Evolutionary conservation across 805 yeast genomes (phyloP).

Genomic region (Kluyveromyces dobzhanskii): DNA sequence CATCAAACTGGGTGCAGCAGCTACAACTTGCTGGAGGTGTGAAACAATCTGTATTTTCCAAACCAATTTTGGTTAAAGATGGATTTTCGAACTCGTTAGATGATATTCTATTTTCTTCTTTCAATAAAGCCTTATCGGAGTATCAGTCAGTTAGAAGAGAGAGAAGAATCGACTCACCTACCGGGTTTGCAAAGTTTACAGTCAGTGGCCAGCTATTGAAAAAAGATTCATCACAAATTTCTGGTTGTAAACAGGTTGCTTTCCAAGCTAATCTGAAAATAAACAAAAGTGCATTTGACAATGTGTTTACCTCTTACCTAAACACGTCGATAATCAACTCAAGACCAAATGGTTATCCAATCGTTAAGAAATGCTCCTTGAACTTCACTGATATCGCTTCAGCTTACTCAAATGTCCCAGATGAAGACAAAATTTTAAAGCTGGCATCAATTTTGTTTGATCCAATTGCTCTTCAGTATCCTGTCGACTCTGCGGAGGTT

Average conservation of each 20-base stretch:
- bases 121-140: slow-evolving; percentile 28
- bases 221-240: slow-evolving; percentile 7
- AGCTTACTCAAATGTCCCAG: slow-evolving; percentile 9
- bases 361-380: slow-evolving; percentile 29
- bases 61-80: neutral
- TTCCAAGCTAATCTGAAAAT: slow-evolving; percentile 3
- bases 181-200: slow-evolving; percentile 19
- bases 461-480: slow-evolving; percentile 19
- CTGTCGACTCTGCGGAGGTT: slow-evolving; percentile 16
- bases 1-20: slow-evolving; percentile 60
- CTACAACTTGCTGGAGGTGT: slow-evolving; percentile 39
- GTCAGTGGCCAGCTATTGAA: slow-evolving; percentile 13
- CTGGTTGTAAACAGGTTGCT: slow-evolving; percentile 1
- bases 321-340: slow-evolving; percentile 13
- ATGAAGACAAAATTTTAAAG: slow-evolving; percentile 37
- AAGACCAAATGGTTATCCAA: slow-evolving; percentile 33
- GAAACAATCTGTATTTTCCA: slow-evolving; percentile 25
- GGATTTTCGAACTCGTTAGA: slow-evolving; percentile 15
- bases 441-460: slow-evolving; percentile 60
- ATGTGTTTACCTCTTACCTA: slow-evolving; percentile 20
- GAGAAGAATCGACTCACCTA: slow-evolving; percentile 17
- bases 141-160: slow-evolving; percentile 24
- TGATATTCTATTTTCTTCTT: slow-evolving; percentile 32
- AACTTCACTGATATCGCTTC: slow-evolving; percentile 20
- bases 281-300: slow-evolving; percentile 9